phyloP scores from a whole-genome alignment of 257 asterid species.

The Ilex asprella region DNA sequence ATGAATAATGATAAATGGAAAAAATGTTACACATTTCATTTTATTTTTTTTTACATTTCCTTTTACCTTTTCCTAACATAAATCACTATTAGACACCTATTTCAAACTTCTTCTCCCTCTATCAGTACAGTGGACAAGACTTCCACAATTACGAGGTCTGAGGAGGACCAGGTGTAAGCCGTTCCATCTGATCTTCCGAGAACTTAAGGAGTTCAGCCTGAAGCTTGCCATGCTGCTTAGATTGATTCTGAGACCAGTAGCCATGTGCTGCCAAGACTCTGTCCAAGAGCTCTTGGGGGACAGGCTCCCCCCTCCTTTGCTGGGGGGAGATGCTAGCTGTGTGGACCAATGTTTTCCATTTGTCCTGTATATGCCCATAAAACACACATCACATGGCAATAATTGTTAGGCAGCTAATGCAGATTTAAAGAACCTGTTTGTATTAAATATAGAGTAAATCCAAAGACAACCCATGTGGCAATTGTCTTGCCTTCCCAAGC shows the following conservation, averaged over 20 bases:
- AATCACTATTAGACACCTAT: conserved; percentile 3
- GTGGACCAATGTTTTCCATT: conserved; percentile 22
- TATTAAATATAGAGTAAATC: background rate
- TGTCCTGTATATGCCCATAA: conserved; percentile 8
- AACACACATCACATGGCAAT: too few species aligned
- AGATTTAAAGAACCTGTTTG: too few species aligned
- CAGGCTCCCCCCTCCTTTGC: conserved; percentile 22
- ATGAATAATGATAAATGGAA: background rate
- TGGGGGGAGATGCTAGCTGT: conserved; percentile 22
- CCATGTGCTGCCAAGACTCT: conserved; percentile 15
- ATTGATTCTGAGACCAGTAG: conserved; percentile 18
- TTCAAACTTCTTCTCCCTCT: conserved; percentile 9
- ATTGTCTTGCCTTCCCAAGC: background rate
- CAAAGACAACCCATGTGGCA: background rate
- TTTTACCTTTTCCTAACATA: background rate
- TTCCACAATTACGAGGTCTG: too few species aligned
- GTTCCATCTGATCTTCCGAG: background rate
- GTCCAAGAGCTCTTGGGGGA: conserved; percentile 18
- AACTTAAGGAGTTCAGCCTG: conserved; percentile 7
- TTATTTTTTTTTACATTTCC: background rate
- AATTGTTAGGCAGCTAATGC: too few species aligned
- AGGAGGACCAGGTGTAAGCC: too few species aligned
- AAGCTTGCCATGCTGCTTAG: conserved; percentile 15
- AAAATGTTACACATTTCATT: background rate
- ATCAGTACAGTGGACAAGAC: background rate